Conservation (phyloP, 2,329 filamentous ascomycete species). For the Penicillium sp. region DNA sequence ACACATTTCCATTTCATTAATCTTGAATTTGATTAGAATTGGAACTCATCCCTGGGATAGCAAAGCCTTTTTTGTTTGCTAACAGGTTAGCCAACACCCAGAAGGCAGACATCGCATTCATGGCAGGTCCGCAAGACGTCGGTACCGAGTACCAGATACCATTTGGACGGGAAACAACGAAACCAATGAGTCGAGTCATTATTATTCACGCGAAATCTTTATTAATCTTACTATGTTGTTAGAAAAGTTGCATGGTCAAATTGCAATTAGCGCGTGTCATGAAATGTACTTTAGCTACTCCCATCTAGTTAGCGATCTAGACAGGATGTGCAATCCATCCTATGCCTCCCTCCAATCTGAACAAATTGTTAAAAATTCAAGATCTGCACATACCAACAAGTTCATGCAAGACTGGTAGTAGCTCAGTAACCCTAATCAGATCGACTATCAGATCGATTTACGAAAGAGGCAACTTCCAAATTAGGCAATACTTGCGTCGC, state of each 20-base stretch:
- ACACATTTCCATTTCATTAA: not conserved
- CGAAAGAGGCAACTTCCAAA: not conserved
- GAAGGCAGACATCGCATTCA: not conserved
- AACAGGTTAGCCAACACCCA: conserved; percentile 26
- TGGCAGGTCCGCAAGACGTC: not conserved
- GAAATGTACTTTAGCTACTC: not conserved
- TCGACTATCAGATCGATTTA: no score
- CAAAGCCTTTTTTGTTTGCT: not conserved
- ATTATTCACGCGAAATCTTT: not conserved
- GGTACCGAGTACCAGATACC: not conserved
- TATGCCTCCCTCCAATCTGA: not conserved
- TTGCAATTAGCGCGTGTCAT: not conserved
- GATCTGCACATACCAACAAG: not conserved
- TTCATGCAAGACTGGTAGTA: no score
- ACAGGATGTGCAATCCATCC: not conserved
- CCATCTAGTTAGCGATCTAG: not conserved
- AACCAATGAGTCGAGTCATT: not conserved
- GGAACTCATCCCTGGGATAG: not conserved
- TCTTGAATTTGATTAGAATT: no score
- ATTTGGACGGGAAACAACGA: not conserved
- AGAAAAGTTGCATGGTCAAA: not conserved
- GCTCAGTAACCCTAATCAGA: not conserved
- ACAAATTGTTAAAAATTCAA: not conserved
- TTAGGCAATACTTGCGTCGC: no score
- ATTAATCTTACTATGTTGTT: not conserved